Base-by-base conservation (phyloP, 306 rosid genomes). In the Rubus idaeus region DNA sequence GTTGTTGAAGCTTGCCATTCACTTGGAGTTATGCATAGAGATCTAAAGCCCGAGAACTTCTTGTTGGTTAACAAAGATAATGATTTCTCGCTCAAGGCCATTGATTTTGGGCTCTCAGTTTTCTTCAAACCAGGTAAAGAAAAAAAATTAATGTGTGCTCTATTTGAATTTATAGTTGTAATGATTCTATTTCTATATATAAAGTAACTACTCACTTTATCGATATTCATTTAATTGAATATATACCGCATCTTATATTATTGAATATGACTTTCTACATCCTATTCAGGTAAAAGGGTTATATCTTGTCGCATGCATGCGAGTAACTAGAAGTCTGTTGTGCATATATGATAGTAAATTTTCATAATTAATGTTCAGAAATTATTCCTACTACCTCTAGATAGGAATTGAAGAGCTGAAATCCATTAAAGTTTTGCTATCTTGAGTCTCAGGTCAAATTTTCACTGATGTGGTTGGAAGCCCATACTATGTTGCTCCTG, bases 381-480 rank as follows among this genome's bases (percentile, higher is more conserved):
- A 37, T 46, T 49, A 16, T 35, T 44, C 63, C 41, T 55, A 47
- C n/a, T 13, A 61, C 73, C 73, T 70, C 61, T 13, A 52, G 50
- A 77, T 51, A 41, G 42, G 50, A 41, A 42, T 75, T 64, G 44
- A 72, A 68, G 45, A 56, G 63, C 23, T 56, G 7, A 35, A 71
- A 56, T 67, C 47, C 70, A 8, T 53, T 62, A 30, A 42, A 11
- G 39, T 21, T 4, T 9, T 0, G 2, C 67, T 10, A 60, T 72
- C 41, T 70, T 70, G 77, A 68, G 49, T 61, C 67, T 73, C 90
- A 93, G 98, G 89, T 77, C 97, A 93, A 86, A 78, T 91, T 77
- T 93, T 93, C 91, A 87, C 98, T 39, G 98, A 93, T 71, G 98
- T 93, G 71, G 98, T 93, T 73, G 98, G 98, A 82, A 93, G 98